Percentiles rank a stretch among this genome's conserved stretches.
Conservation (phyloP, 768 basidiomycete genomes). For the Psilocybe cubensis region DNA sequence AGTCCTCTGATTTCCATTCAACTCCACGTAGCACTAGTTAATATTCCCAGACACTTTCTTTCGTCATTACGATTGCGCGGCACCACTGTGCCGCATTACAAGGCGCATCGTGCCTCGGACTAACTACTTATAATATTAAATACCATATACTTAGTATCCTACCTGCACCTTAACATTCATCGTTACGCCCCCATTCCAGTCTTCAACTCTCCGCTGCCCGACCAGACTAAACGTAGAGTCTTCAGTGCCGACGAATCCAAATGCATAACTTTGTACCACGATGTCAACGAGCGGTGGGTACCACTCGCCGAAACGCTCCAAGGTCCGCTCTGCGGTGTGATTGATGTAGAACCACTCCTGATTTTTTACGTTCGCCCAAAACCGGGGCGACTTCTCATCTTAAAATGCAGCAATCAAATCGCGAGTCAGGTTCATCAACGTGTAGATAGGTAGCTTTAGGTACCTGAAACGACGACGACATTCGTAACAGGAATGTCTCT, state of each 20-base stretch:
- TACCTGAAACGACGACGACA: slow-evolving; percentile 49
- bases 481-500: slow-evolving; percentile 30
- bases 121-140: neutral
- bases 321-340: slow-evolving; percentile 37
- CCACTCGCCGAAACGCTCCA: slow-evolving; percentile 43
- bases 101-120: neutral
- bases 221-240: slow-evolving; percentile 59
- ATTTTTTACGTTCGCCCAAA: slow-evolving; percentile 39
- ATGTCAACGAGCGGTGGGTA: slow-evolving; percentile 57
- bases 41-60: neutral
- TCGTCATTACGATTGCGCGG: neutral
- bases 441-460: neutral
- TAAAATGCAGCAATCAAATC: slow-evolving; percentile 6
- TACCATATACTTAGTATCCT: neutral
- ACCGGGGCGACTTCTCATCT: slow-evolving; percentile 45
- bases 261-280: slow-evolving; percentile 55
- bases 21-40: neutral
- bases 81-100: neutral
- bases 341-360: slow-evolving; percentile 47
- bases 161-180: slow-evolving; percentile 7
- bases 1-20: neutral
- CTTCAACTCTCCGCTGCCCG: slow-evolving; percentile 52
- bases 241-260: slow-evolving; percentile 61
- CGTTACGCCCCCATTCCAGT: slow-evolving; percentile 55
- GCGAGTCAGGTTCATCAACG: neutral